A percentile compares a stretch with the other conserved stretches of the same genome.
These are phyloP conservation scores for Plenodomus lindquistii DNA, from an alignment of 2,329 filamentous ascomycete species.

Conservation along the genomic window DNA sequence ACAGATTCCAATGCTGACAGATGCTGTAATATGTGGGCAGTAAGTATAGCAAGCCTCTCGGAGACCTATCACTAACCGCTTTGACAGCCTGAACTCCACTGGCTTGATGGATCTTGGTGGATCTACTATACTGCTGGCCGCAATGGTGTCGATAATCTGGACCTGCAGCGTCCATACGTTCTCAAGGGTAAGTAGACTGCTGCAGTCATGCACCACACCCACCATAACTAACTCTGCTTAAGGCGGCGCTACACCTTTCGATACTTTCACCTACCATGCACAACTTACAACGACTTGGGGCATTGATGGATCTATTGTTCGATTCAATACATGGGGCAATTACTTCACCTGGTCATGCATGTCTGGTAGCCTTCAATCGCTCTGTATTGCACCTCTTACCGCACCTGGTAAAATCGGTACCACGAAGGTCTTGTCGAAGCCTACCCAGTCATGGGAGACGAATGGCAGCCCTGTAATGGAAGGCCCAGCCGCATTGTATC, in stretches of 20 bases:
- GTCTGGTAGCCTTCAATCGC: slow-evolving; percentile 48
- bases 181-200: slow-evolving; percentile 49
- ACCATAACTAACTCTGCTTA: background rate
- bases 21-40: slow-evolving; percentile 58
- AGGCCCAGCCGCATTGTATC: slow-evolving; percentile 58
- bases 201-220: too few species aligned
- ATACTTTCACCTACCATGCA: slow-evolving; percentile 55
- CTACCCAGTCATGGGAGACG: slow-evolving; percentile 57
- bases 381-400: slow-evolving; percentile 48
- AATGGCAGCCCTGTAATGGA: slow-evolving; percentile 59
- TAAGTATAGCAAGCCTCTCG: slow-evolving; percentile 5
- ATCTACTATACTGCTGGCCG: slow-evolving; percentile 62
- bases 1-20: slow-evolving; percentile 51
- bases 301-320: slow-evolving; percentile 59
- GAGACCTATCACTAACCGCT: background rate
- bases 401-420: slow-evolving; percentile 51
- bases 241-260: slow-evolving; percentile 59
- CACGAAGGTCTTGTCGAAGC: slow-evolving; percentile 55
- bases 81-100: slow-evolving; percentile 55
- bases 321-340: slow-evolving; percentile 52
- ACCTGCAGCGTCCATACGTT: slow-evolving; percentile 57
- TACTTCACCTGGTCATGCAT: slow-evolving; percentile 62
- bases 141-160: slow-evolving; percentile 45
- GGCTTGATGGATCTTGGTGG: slow-evolving; percentile 55
- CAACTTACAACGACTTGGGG: slow-evolving; percentile 50